Base-by-base conservation (phyloP, 441 rosid species). In the Lepidium campestre region DNA sequence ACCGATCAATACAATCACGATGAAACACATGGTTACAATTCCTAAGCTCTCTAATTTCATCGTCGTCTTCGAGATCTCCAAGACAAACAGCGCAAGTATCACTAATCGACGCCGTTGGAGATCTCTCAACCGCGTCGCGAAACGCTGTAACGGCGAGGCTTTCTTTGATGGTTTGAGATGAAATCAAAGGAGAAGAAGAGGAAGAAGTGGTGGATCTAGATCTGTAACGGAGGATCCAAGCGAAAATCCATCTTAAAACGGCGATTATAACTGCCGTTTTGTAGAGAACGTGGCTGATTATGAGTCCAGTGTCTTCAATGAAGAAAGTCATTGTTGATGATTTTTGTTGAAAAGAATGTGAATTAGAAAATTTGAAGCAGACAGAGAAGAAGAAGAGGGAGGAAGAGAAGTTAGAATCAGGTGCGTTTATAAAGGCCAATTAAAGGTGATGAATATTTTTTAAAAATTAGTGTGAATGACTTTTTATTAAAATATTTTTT, bases 1-100 rank as follows among this genome's bases (percentile, higher is more conserved):
- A 91, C 58, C 92, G 71, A 54, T 89, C 95, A 23, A 91, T 83
- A 76, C 96, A 91, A 6, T 87, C 93, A 42, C 58, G 72, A 17
- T 91, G 98, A 62, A 86, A 91, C 70, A 89, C 87, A 72, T 91
- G 98, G 77, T 83, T 68, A 40, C 96, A 91, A 52, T 89, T 91
- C 72, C 88, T 80, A n/a, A 89, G 57, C 79, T 87, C 94, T 31
- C 90, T 74, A n/a, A 89, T 83, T 49, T 83, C 85, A 25, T 91
- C 96, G 0, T 57, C 19, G 46, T 70, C 77, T 22, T 29, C 54
- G 52, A 89, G 68, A 11, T 63, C 69, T 41, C 67, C 74, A 35
- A 91, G 66, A 69, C 98, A 91, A 2, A 91, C 93, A 0, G 91
- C 96, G 22, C 98, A 91, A 7, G 88, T 78, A 73, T 85, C 90